Evolutionary conservation across 768 basidiomycete genomes (phyloP), one percentile per base, ranked within the genome.

Genomic region (Boletus vermiculosoides): DNA sequence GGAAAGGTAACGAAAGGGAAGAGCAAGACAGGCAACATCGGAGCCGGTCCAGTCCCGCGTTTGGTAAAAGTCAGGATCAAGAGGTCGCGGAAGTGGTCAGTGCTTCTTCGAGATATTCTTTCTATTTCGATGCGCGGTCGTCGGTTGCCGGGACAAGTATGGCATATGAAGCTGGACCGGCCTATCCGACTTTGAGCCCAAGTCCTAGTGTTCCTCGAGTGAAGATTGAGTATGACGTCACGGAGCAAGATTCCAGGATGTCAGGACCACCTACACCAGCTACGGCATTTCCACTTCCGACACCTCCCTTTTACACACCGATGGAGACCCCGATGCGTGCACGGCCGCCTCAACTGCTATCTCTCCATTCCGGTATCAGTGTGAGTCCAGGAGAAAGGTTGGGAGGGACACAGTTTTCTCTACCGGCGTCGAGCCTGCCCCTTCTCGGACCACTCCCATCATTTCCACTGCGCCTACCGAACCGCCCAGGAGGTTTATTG

Each of bases 291-390:
- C 66, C 67, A 20, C 48, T 69, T 13, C n/a, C 33, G 30, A 60
- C 61, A 8, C 58, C 68, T 33, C 68, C 67, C 3, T 68, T 70
- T 48, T 71, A 69, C 49, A 69, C 66, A 2, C 69, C 65, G 3
- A 68, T 66, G 68, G 68, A 70, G 13, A 50, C 54, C 1, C 66
- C 69, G n/a, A 52, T 63, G 57, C 52, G 25, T 28, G 40, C 28
- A 40, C 50, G 51, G 20, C 61, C 59, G 0, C 55, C 58, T 45
- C 58, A 52, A 12, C 7, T 54, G 7, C 30, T 57, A 11, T 36
- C 62, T 18, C 37, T 46, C 10, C 33, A 62, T 28, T 50, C 58
- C 6, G 12, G 52, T 12, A 18, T 40, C 3, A 41, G 50, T 22
- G 25, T 12, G 23, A 54, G 31, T 50, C 34, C 60, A 12, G 53